These are phyloP conservation scores for Penicillium verhagenii DNA, from an alignment of 495 filamentous ascomycete species.

Conservation along the genomic window DNA sequence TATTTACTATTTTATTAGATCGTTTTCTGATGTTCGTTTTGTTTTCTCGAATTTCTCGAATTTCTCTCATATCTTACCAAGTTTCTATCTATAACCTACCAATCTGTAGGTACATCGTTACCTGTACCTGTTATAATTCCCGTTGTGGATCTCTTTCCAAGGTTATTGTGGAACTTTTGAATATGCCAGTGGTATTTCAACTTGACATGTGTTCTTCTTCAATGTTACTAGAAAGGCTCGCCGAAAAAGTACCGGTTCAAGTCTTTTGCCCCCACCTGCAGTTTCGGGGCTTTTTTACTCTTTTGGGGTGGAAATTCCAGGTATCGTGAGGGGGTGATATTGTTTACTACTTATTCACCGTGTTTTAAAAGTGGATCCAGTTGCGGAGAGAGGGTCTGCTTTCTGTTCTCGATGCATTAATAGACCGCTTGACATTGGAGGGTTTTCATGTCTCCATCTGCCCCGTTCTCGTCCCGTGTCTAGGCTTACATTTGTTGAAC, in stretches of 20 bases:
- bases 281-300: conserved; percentile 16
- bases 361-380: neutral
- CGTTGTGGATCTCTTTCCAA: neutral
- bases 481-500: no score
- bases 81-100: no score
- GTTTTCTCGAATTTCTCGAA: neutral
- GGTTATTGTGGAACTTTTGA: neutral
- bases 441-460: neutral
- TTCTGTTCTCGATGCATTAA: neutral
- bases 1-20: neutral
- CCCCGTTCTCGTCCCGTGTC: neutral
- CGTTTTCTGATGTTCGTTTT: neutral
- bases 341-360: no score
- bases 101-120: neutral
- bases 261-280: neutral
- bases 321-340: conserved; percentile 1
- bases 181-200: neutral
- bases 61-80: no score
- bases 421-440: neutral
- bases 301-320: conserved; percentile 15
- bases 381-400: conserved; percentile 5
- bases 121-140: no score
- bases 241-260: neutral
- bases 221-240: no score
- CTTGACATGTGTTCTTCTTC: no score